Base-by-base conservation (phyloP, 2,329 filamentous ascomycete genomes). In the Celoporthe dispersa region DNA sequence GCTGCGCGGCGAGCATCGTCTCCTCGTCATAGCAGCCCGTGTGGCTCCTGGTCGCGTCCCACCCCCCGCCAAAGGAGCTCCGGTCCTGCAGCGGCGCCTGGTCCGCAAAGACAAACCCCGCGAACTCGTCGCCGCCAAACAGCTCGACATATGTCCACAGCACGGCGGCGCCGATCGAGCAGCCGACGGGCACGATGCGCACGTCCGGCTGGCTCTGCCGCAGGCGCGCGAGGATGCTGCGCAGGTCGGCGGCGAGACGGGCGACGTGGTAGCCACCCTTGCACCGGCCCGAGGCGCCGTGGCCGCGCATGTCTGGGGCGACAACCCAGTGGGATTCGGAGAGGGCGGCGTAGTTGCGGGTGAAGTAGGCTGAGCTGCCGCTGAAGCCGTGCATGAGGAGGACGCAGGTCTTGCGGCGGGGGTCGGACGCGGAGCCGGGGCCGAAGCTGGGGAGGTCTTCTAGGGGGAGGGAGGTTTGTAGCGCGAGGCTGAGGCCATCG, bases 341-440 rank as follows among this genome's bases (percentile, higher is more conserved):
- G 12, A 82, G 75, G 2, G 72, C 69, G 16, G 66, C 65, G 70
- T 74, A 74, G 75, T 82, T 82, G 72, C 77, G 78, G 48, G 72
- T 70, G 74, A 82, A 82, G 73, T 82, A 82, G 44, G 74, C 76
- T 25, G 78, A 79, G n/a, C 78, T 80, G 19, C 81, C 80, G 73
- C 78, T 80, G 75, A 82, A 82, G 71, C 81, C 81, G 73, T 82
- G 81, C 61, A 82, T 74, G 51, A 82, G 77, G 51, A 82, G 72
- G 68, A 81, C 75, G 73, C 78, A 78, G 28, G 64, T 72, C 67
- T 63, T 55, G 70, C 74, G 72, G 35, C 72, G 70, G 39, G 72
- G 68, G 57, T 73, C 59, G 60, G 41, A 11, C 39, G 62, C 19
- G 64, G 67, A 66, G 16, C 67, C 69, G 53, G 70, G 60, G 51